phyloP scores from a whole-genome alignment of 2,329 filamentous ascomycete genomes.

The Ophiocordyceps camponoti-rufipedis region DNA sequence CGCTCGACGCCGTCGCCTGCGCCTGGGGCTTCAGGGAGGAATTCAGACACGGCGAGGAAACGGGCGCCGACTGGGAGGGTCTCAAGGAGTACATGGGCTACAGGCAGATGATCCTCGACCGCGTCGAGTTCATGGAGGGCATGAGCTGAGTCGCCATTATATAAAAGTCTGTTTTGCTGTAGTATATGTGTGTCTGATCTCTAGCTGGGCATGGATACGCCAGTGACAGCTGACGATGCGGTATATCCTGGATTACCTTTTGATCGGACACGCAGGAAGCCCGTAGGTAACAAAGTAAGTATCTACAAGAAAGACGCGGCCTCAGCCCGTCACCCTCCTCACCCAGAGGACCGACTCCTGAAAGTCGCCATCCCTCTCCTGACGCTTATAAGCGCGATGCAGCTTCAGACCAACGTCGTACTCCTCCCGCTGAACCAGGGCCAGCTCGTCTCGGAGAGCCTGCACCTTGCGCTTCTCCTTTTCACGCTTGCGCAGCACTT shows the following conservation, averaged over 20 bases:
- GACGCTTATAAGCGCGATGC: constrained; percentile 55
- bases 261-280: too few species aligned
- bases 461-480: constrained; percentile 47
- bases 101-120: constrained; percentile 79
- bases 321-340: constrained; percentile 49
- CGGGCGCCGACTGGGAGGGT: constrained; percentile 75
- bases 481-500: constrained; percentile 39
- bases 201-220: too few species aligned
- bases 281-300: too few species aligned
- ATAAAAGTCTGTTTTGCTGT: not conserved
- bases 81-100: constrained; percentile 68
- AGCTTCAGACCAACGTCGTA: constrained; percentile 63
- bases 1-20: constrained; percentile 68
- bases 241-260: too few species aligned
- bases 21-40: constrained; percentile 83
- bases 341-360: constrained; percentile 63
- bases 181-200: too few species aligned
- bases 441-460: constrained; percentile 44
- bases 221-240: too few species aligned
- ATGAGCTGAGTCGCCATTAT: constrained; percentile 33
- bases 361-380: constrained; percentile 46
- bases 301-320: not conserved
- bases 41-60: constrained; percentile 71
- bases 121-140: constrained; percentile 77
- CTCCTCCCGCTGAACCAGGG: constrained; percentile 57